phyloP scores from a whole-genome alignment of 139 green algal genomes.

The Desmodesmus armatus region DNA sequence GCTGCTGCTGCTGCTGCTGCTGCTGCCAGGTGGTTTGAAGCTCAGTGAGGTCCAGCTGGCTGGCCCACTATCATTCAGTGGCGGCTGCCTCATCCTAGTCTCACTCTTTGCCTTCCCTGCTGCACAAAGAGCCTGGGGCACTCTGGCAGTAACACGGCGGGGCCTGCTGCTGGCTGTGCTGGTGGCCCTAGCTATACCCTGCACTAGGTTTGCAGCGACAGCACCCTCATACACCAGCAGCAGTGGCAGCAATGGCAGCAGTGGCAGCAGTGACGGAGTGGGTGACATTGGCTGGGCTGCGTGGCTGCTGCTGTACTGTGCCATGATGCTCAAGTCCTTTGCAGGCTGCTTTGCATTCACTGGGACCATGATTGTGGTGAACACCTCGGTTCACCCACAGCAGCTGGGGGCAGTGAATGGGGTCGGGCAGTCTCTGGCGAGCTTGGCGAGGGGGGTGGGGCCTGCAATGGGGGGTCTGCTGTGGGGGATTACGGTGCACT shows the following conservation, averaged over 20 bases:
- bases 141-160: conserved; percentile 43
- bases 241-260: conserved; percentile 10
- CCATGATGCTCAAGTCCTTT: conserved; percentile 55
- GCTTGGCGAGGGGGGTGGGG: conserved; percentile 59
- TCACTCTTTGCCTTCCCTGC: conserved; percentile 59
- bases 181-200: conserved; percentile 55
- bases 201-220: conserved; percentile 47
- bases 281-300: not conserved
- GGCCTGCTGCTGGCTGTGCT: conserved; percentile 61
- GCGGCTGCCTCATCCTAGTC: conserved; percentile 60
- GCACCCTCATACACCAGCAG: not conserved
- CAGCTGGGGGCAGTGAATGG: conserved; percentile 77
- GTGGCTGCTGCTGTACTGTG: conserved; percentile 47
- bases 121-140: conserved; percentile 53
- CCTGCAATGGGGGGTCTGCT: conserved; percentile 70
- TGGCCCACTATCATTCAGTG: conserved; percentile 66
- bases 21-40: conserved; percentile 59
- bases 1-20: not conserved
- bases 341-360: conserved; percentile 66
- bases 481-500: conserved; percentile 58
- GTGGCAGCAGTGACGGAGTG: not conserved
- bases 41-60: conserved; percentile 64
- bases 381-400: conserved; percentile 49
- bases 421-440: conserved; percentile 72
- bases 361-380: conserved; percentile 71